phyloP scores from a whole-genome alignment of 306 rosid species.

The Acacia acuminata region DNA sequence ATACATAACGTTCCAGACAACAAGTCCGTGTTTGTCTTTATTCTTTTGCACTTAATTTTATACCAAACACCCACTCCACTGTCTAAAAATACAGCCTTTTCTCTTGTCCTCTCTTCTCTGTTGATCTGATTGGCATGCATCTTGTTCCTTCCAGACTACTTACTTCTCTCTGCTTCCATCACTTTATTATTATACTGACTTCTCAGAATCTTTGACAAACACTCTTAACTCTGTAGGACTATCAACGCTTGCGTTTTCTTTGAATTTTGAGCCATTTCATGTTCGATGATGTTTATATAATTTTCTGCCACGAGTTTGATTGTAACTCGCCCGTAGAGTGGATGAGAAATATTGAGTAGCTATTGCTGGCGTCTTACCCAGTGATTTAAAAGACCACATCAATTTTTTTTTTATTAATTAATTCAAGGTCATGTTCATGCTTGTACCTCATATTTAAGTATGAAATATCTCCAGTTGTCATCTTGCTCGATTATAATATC shows the following conservation, averaged over 20 bases:
- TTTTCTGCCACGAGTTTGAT: not conserved
- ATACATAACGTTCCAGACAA: slow-evolving; percentile 45
- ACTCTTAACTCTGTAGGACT: slow-evolving; percentile 1
- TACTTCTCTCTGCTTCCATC: slow-evolving; percentile 12
- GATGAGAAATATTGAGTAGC: not conserved
- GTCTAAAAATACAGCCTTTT: not conserved
- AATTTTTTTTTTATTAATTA: not conserved
- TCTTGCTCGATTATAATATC: not conserved
- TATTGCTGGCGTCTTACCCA: not conserved
- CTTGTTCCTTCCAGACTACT: slow-evolving; percentile 26
- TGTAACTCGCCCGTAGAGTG: not conserved
- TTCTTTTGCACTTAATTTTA: slow-evolving; percentile 31
- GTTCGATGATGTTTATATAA: not conserved
- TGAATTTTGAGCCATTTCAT: not conserved
- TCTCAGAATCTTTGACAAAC: not conserved
- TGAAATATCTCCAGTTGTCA: not conserved
- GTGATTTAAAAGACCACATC: not conserved
- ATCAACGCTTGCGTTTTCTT: not conserved
- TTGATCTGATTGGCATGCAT: slow-evolving; percentile 11
- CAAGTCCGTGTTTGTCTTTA: slow-evolving; percentile 49
- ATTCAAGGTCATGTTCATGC: not conserved
- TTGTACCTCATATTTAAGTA: not conserved
- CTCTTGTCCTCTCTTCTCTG: slow-evolving; percentile 1
- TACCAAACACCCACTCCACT: slow-evolving; percentile 19
- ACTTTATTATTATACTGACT: not conserved